These are phyloP conservation scores for Coniferiporia sulphurascens DNA, from an alignment of 1,284 basidiomycete genomes.

Conservation along the genomic window DNA sequence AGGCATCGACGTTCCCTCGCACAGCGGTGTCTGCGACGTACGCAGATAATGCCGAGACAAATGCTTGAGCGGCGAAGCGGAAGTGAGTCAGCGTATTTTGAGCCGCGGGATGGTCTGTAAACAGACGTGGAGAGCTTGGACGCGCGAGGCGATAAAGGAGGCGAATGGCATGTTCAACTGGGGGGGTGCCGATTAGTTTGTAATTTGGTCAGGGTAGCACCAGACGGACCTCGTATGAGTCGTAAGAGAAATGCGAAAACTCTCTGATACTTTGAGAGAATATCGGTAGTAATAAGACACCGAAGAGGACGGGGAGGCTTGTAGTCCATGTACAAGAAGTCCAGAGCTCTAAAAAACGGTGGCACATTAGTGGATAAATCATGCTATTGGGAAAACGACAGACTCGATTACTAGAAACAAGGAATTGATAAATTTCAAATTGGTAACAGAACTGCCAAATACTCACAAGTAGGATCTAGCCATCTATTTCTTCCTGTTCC, in stretches of 20 bases:
- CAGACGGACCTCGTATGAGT: slow-evolving; percentile 60
- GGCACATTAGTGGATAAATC: not conserved
- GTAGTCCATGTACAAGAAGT: slow-evolving; percentile 86
- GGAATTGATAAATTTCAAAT: not conserved
- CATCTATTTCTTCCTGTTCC: slow-evolving; percentile 66
- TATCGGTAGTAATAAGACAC: slow-evolving; percentile 60
- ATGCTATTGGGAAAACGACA: slow-evolving; percentile 25
- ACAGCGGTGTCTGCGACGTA: slow-evolving; percentile 79
- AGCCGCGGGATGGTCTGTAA: slow-evolving; percentile 50
- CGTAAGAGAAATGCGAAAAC: slow-evolving; percentile 77
- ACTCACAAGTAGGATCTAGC: slow-evolving; percentile 72
- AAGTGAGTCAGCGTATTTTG: slow-evolving; percentile 58
- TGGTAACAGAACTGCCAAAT: slow-evolving; percentile 1
- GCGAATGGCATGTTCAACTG: slow-evolving; percentile 69
- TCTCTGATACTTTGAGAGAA: slow-evolving; percentile 80
- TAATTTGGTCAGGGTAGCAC: not conserved
- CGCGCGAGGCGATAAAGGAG: slow-evolving; percentile 63
- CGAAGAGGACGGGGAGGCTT: slow-evolving; percentile 70
- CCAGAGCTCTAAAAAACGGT: slow-evolving; percentile 56
- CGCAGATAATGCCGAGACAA: slow-evolving; percentile 57
- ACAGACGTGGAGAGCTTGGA: slow-evolving; percentile 40
- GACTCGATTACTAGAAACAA: slow-evolving; percentile 54
- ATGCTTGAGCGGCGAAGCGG: slow-evolving; percentile 67
- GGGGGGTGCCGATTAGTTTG: slow-evolving; percentile 1
- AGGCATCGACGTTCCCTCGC: slow-evolving; percentile 65